These are phyloP conservation scores for Plasmodium sp. DNA, from an alignment of 169 alveolate genomes.

Conservation along the genomic window DNA sequence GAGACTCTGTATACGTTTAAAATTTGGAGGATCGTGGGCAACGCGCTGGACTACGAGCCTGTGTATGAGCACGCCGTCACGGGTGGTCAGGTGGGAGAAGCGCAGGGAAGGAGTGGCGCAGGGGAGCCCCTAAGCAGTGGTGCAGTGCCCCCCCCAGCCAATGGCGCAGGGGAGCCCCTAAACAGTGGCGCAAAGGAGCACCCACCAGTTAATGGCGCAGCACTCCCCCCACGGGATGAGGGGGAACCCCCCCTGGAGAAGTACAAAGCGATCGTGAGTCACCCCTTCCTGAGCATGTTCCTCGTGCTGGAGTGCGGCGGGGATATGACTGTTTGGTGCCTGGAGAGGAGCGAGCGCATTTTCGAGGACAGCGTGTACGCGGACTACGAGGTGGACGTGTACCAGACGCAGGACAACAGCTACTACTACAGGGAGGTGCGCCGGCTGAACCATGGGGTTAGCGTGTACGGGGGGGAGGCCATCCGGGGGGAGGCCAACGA, in stretches of 20 bases:
- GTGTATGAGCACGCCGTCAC: background rate
- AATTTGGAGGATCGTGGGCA: background rate
- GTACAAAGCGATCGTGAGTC: slow-evolving; percentile 16
- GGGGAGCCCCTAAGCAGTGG: too few relatives aligned
- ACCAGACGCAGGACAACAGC: background rate
- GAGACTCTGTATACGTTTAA: background rate
- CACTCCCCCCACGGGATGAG: too few relatives aligned
- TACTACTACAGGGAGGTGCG: background rate
- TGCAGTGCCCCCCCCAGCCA: too few relatives aligned
- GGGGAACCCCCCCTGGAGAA: background rate
- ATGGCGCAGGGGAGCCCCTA: too few relatives aligned
- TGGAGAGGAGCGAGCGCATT: slow-evolving; percentile 19
- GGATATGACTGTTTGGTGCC: slow-evolving; percentile 22
- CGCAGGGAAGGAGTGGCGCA: background rate
- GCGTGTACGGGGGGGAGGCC: background rate
- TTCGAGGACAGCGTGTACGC: slow-evolving; percentile 17
- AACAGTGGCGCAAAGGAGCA: too few relatives aligned
- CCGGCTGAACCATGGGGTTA: background rate
- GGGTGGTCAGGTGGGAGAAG: background rate
- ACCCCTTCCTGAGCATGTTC: slow-evolving; percentile 44
- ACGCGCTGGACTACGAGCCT: background rate
- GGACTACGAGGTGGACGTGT: slow-evolving; percentile 11
- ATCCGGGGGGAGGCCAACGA: background rate
- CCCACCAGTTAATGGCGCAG: too few relatives aligned
- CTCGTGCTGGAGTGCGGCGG: slow-evolving; percentile 6